phyloP scores from a whole-genome alignment of 2,329 filamentous ascomycete genomes.

The Cadophora gregata region DNA sequence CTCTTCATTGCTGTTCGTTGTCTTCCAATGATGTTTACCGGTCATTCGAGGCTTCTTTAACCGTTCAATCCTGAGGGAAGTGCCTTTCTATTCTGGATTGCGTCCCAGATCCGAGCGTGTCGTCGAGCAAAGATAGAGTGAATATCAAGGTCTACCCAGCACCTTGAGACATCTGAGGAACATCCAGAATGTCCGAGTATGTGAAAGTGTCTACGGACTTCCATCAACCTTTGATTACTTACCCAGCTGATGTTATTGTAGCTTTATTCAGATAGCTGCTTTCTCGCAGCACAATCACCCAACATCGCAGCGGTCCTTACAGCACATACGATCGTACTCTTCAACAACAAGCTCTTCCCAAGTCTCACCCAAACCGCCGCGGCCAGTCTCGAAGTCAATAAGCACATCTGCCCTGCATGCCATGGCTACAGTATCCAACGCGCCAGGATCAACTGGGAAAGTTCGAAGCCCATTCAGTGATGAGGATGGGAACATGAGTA shows the following conservation, averaged over 20 bases:
- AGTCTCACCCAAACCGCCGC: constrained; percentile 43
- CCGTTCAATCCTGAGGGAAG: background rate
- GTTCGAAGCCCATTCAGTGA: constrained; percentile 50
- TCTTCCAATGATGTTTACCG: constrained; percentile 9
- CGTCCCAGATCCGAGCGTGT: background rate
- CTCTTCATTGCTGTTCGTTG: background rate
- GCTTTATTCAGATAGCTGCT: constrained; percentile 60
- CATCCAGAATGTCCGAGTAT: constrained; percentile 30
- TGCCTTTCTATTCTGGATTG: background rate
- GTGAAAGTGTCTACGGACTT: constrained; percentile 7
- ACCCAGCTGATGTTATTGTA: constrained; percentile 40
- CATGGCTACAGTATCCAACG: constrained; percentile 45
- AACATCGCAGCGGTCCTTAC: constrained; percentile 49
- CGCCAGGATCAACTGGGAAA: constrained; percentile 35
- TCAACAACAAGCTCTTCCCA: constrained; percentile 54
- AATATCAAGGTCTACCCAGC: constrained; percentile 7
- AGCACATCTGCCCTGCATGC: constrained; percentile 48
- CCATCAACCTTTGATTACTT: background rate
- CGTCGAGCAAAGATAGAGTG: background rate
- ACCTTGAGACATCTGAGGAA: background rate
- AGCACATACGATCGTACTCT: constrained; percentile 61
- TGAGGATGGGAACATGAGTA: constrained; percentile 69
- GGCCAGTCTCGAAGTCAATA: constrained; percentile 46
- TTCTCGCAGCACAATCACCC: constrained; percentile 55
- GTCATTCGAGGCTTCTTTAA: background rate